Base-by-base conservation (phyloP, 768 basidiomycete genomes). In the Termitomyces sp. region DNA sequence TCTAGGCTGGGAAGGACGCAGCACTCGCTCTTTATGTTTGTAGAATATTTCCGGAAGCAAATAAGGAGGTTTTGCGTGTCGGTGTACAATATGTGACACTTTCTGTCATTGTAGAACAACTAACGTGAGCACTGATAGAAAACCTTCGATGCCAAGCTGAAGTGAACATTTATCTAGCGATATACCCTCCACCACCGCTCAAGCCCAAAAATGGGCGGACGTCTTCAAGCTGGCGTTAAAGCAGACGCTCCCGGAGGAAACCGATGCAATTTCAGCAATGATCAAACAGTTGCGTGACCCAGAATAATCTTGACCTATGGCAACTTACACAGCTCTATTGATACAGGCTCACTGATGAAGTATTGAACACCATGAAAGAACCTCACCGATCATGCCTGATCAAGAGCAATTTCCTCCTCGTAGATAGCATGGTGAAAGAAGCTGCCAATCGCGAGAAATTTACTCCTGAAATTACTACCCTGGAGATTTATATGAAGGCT, bases 121-220 rank as follows among this genome's bases (percentile, higher is more conserved):
- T 57, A 25, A 57, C 56, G 56, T 57, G 43, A 39, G 56, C n/a
- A 32, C 5, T 32, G n/a, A n/a, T n/a, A 48, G 36, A 20, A 39
- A 39, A 25, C 0, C 7, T 32, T 20, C 3, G 32, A 25, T 33
- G 12, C 3, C 16, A 23, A 39, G 6, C 15, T 25, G 18, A 6
- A 9, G 32, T 20, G 3, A 25, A 31, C 22, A 39, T 20, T 23
- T 0, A 29, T n/a, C 2, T 10, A 57, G 56, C 18, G 56, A 57
- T 44, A n/a, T 20, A 31, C 56, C 56, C 9, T 44, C 56, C 4
- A 53, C 56, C 27, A 18, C 33, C 0, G 42, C 41, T 9, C 46
- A 57, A 5, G 56, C 56, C 5, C 51, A 40, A 42, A 49, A 31
- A n/a, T 57, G 56, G 56, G 47, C 52, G 23, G 56, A 57, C 11